phyloP scores from a whole-genome alignment of 306 rosid genomes.

The Elaeagnus macrophylla region DNA sequence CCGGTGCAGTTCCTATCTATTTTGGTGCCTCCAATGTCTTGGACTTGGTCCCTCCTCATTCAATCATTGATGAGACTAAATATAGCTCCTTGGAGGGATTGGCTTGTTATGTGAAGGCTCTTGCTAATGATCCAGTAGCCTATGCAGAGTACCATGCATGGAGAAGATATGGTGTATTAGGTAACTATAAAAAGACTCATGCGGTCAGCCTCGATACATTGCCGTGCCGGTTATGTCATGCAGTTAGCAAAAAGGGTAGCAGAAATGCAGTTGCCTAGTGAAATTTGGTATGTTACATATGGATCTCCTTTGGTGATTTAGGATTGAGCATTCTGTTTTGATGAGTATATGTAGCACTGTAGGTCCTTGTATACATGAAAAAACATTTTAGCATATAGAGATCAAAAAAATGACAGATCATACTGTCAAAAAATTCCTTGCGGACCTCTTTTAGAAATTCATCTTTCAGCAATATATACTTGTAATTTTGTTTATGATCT shows the following conservation, averaged over 20 bases:
- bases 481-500: too few relatives aligned
- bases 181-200: conserved; percentile 65
- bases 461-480: too few relatives aligned
- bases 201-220: conserved; percentile 77
- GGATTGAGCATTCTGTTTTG: neutral
- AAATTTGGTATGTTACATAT: neutral
- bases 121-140: conserved; percentile 75
- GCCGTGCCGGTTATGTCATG: conserved; percentile 79
- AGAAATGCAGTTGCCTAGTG: conserved; percentile 41
- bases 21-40: conserved; percentile 91
- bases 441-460: neutral
- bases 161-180: conserved; percentile 78
- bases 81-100: conserved; percentile 69
- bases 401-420: neutral
- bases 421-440: neutral
- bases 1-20: conserved; percentile 87
- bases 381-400: neutral
- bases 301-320: neutral
- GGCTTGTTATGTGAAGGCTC: conserved; percentile 63
- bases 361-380: conserved; percentile 4
- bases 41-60: conserved; percentile 94
- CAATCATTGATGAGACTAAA: conserved; percentile 71
- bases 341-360: neutral
- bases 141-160: conserved; percentile 96
- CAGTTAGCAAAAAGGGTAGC: conserved; percentile 71